phyloP scores from a whole-genome alignment of 176 grass and related monocot genomes.

The Alopecurus myosuroides region DNA sequence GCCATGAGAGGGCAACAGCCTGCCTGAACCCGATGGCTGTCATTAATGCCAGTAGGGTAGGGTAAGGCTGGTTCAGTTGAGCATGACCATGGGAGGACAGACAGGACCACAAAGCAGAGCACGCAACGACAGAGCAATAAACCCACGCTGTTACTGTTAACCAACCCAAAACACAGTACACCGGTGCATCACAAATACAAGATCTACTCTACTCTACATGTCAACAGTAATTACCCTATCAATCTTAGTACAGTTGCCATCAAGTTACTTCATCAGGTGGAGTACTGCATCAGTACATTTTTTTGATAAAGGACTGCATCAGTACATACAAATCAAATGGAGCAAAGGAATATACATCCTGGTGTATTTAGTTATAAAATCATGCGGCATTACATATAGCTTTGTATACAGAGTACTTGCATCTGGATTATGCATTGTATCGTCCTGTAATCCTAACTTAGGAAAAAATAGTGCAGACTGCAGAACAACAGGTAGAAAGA shows the following conservation, averaged over 20 bases:
- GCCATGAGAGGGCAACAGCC: not conserved
- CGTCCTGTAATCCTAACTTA: not conserved
- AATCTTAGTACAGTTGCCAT: not conserved
- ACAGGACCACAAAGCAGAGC: not conserved
- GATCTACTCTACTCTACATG: slow-evolving; percentile 7
- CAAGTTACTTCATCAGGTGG: not conserved
- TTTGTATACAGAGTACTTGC: not conserved
- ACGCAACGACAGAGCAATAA: not conserved
- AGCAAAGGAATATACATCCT: not conserved
- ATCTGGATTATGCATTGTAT: not conserved
- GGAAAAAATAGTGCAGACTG: not conserved
- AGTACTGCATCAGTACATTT: too few species aligned
- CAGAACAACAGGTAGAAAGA: not conserved
- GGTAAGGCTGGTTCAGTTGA: not conserved
- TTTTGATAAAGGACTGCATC: too few species aligned
- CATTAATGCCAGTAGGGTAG: not conserved
- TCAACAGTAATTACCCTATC: not conserved
- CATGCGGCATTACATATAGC: not conserved
- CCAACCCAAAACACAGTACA: not conserved
- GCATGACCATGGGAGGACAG: not conserved
- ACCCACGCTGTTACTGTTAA: not conserved
- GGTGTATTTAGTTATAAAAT: not conserved
- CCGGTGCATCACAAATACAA: not conserved
- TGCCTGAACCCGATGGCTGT: not conserved
- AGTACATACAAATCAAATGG: too few species aligned